Percentiles rank a stretch among this genome's conserved stretches.
phyloP scores from a whole-genome alignment of 164 flowering plant species.

The Umbilicus rupestris region DNA sequence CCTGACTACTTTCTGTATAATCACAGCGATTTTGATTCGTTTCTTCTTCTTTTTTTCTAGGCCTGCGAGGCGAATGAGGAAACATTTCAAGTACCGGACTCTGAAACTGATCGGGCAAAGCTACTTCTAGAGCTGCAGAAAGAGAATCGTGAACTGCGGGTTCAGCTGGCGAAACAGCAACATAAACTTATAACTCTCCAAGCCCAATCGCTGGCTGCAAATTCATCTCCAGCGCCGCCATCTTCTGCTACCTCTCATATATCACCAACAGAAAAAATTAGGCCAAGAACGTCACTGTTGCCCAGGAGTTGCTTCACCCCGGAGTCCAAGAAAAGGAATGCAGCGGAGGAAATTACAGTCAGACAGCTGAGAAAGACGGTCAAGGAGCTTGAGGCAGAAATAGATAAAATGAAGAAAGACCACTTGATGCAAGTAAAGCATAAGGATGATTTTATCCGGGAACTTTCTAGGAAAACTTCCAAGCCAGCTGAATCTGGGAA shows the following conservation, averaged over 20 bases:
- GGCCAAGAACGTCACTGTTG: conserved; percentile 38
- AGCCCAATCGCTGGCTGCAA: conserved; percentile 62
- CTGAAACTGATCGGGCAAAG: conserved; percentile 64
- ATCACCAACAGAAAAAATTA: conserved; percentile 43
- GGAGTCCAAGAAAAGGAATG: conserved; percentile 40
- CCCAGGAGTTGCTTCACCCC: conserved; percentile 61
- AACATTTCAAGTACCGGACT: conserved; percentile 31
- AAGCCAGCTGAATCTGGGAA: conserved; percentile 11
- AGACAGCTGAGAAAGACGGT: conserved; percentile 17
- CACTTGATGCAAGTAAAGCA: conserved; percentile 55
- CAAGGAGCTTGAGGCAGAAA: conserved; percentile 55
- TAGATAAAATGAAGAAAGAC: conserved; percentile 61
- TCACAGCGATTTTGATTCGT: too few relatives aligned
- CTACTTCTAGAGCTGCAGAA: conserved; percentile 70
- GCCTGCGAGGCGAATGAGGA: conserved; percentile 48
- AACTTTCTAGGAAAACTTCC: conserved; percentile 23
- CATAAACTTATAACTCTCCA: conserved; percentile 56
- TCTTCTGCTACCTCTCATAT: conserved; percentile 43
- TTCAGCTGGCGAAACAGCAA: conserved; percentile 57
- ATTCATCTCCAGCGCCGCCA: conserved; percentile 60
- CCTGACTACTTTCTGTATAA: not conserved
- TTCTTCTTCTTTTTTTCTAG: conserved; percentile 21
- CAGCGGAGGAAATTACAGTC: conserved; percentile 25
- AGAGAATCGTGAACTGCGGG: conserved; percentile 69
- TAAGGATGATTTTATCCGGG: conserved; percentile 58